Conservation (phyloP, 1,284 basidiomycete genomes). For the Cutaneotrichosporon cavernicola region DNA sequence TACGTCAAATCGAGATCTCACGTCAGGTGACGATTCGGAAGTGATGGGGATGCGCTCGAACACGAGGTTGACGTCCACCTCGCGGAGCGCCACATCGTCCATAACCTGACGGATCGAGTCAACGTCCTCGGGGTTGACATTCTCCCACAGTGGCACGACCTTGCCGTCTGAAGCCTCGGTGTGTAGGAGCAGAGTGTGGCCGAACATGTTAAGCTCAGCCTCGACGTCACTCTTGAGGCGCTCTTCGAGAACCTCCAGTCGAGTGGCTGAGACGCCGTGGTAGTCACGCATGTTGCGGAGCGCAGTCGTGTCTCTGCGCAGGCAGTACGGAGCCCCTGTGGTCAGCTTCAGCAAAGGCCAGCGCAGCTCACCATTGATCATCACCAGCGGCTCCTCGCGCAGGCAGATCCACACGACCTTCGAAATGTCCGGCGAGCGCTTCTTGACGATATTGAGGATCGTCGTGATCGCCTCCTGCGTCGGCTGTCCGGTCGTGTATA, state of each 20-base stretch:
- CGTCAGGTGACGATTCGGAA: slow-evolving; percentile 57
- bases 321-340: slow-evolving; percentile 48
- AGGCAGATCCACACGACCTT: slow-evolving; percentile 88
- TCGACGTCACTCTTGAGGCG: slow-evolving; percentile 87
- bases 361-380: slow-evolving; percentile 62
- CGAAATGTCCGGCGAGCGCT: slow-evolving; percentile 62
- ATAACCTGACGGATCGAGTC: slow-evolving; percentile 88
- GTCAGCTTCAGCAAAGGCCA: neutral
- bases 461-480: slow-evolving; percentile 84
- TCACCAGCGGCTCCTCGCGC: slow-evolving; percentile 86
- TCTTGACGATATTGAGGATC: slow-evolving; percentile 70
- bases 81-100: slow-evolving; percentile 59
- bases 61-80: slow-evolving; percentile 61
- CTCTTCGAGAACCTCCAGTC: slow-evolving; percentile 87
- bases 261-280: slow-evolving; percentile 82
- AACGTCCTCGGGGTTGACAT: slow-evolving; percentile 73
- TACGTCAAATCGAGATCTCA: slow-evolving; percentile 22
- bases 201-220: slow-evolving; percentile 75
- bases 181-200: slow-evolving; percentile 81
- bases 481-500: slow-evolving; percentile 86
- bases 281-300: slow-evolving; percentile 85
- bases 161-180: slow-evolving; percentile 84
- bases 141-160: slow-evolving; percentile 94
- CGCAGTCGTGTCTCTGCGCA: slow-evolving; percentile 71
- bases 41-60: slow-evolving; percentile 91